phyloP scores from a whole-genome alignment of 2,329 filamentous ascomycete genomes.

The Exserohilum turcica region DNA sequence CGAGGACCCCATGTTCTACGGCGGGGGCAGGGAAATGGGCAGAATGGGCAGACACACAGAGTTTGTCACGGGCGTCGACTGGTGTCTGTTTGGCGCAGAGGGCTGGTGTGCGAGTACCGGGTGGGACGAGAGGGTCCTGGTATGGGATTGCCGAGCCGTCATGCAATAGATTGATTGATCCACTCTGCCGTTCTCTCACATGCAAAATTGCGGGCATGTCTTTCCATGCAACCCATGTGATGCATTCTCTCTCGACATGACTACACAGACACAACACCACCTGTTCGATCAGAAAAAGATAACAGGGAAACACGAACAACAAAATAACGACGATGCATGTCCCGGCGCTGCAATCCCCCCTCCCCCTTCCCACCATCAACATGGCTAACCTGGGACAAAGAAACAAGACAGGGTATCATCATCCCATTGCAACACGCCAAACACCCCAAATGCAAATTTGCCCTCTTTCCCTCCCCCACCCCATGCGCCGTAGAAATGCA shows the following conservation, averaged over 20 bases:
- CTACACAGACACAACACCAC: neutral
- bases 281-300: no score
- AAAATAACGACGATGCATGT: no score
- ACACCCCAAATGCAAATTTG: slow-evolving; percentile 13
- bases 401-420: slow-evolving; percentile 25
- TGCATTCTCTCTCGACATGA: no score
- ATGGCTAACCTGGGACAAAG: neutral
- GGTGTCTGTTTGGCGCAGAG: slow-evolving; percentile 94
- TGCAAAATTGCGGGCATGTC: neutral
- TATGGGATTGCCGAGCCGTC: slow-evolving; percentile 83
- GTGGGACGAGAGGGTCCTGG: slow-evolving; percentile 88
- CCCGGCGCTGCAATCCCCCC: no score
- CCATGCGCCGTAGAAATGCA: slow-evolving; percentile 7
- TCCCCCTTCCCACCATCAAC: neutral
- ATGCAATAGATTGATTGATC: slow-evolving; percentile 51
- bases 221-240: neutral
- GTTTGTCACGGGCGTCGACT: slow-evolving; percentile 94
- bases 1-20: slow-evolving; percentile 46
- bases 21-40: slow-evolving; percentile 73
- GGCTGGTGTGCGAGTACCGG: slow-evolving; percentile 94
- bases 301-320: no score
- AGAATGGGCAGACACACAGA: slow-evolving; percentile 93
- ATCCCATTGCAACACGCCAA: slow-evolving; percentile 11
- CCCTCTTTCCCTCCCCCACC: neutral
- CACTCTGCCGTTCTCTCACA: neutral